Evolutionary conservation across 2,329 filamentous ascomycete species (phyloP), one percentile per base, ranked within the genome.

Genomic region (Emergomyces africanus): DNA sequence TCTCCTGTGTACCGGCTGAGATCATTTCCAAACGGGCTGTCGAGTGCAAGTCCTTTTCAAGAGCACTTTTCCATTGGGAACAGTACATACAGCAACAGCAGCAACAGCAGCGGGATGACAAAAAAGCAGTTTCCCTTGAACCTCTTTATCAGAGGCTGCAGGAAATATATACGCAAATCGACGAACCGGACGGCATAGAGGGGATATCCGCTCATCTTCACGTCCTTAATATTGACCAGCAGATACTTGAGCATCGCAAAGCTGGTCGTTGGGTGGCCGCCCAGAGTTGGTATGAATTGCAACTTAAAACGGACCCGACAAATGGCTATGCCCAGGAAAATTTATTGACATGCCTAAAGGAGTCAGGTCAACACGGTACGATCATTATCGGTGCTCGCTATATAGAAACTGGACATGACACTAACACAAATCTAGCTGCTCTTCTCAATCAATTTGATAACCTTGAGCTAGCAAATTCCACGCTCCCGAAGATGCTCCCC

Each of bases 211-310:
- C 90, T 23, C 88, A 94, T 69, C 78, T 97, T 2, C 87, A 88
- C 60, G 84, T 90, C 12, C 77, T 97, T n/a, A 89, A 95, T 64
- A 86, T 96, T 55, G 88, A 96, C 61, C 92, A 96, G 70, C 91
- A 97, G 70, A 87, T 96, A 37, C 79, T 96, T 59, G 90, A 95
- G 66, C 90, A 99, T 73, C 84, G 88, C 60, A 97, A 96, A 71
- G 89, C 91, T 23, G 94, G 94, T 3, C 81, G 91, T 62, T 99
- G 94, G 91, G 86, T 89, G 18, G 89, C 92, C 57, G 94, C 91
- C 28, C 94, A 97, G 74, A 95, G 89, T 63, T 99, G 95, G 94
- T 97, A 96, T 71, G 91, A 99, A 70, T 85, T 96, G 64, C 86
- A 91, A 63, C 79, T 97, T 39, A 86, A 88, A 2, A 85, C 94